A percentile compares a stretch with the other conserved stretches of the same genome.
Conservation (phyloP, 1,284 basidiomycete genomes). For the Ceratobasidium sp. region DNA sequence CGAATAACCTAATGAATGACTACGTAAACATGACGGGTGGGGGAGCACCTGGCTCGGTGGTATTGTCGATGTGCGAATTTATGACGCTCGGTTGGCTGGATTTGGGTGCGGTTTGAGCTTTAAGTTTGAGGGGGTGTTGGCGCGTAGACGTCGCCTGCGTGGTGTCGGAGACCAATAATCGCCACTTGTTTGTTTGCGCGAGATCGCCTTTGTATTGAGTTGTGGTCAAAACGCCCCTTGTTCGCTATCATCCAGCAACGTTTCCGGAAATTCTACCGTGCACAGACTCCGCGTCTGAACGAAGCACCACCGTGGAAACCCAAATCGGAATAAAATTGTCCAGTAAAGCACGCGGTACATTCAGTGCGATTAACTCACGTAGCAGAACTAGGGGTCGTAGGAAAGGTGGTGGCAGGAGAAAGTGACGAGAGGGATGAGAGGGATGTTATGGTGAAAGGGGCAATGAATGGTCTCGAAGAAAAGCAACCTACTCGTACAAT, state of each 20-base stretch:
- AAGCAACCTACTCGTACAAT: conserved; percentile 38
- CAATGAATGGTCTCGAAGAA: conserved; percentile 23
- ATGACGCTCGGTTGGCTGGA: conserved; percentile 19
- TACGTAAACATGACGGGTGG: conserved; percentile 16
- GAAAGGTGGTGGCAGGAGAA: conserved; percentile 6
- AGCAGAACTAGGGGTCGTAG: conserved; percentile 4
- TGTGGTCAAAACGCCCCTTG: conserved; percentile 38
- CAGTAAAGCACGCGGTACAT: conserved; percentile 20
- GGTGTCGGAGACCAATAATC: neutral
- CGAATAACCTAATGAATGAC: conserved; percentile 33
- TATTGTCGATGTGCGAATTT: conserved; percentile 24
- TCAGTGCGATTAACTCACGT: conserved; percentile 16
- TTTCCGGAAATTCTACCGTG: conserved; percentile 9
- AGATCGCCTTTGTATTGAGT: conserved; percentile 33
- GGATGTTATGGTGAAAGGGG: neutral
- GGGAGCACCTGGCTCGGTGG: conserved; percentile 1
- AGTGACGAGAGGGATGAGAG: neutral
- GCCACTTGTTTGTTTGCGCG: conserved; percentile 24
- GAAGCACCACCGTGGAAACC: conserved; percentile 1
- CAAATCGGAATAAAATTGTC: neutral
- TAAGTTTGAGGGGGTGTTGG: neutral
- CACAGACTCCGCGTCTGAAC: neutral
- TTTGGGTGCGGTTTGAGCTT: neutral
- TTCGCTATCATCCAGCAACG: neutral
- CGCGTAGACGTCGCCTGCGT: no score